Evolutionary conservation across 805 yeast species (phyloP).

Genomic region (Pichia thaimueangensis): DNA sequence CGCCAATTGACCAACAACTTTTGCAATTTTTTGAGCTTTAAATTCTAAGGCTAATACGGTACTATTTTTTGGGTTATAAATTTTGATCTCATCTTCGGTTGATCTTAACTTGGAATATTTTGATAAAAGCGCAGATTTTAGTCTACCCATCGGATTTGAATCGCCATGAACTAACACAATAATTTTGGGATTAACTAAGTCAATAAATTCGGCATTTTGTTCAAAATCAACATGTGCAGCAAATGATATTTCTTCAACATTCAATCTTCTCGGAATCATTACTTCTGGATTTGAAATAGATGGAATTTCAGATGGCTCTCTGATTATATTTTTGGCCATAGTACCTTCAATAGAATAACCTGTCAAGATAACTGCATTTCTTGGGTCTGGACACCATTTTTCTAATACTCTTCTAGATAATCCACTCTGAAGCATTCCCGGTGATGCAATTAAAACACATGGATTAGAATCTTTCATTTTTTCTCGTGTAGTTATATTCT

Average conservation of each 20-base stretch:
- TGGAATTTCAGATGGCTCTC: conserved; percentile 89
- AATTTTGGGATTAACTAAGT: conserved; percentile 73
- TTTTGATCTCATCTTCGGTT: conserved; percentile 84
- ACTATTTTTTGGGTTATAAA: conserved; percentile 89
- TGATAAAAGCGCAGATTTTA: conserved; percentile 85
- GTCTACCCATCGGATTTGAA: conserved; percentile 95
- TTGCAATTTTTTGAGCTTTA: conserved; percentile 79
- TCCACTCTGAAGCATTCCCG: conserved; percentile 98
- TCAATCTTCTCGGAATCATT: conserved; percentile 78
- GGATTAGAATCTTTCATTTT: conserved; percentile 91
- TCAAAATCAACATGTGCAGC: conserved; percentile 99
- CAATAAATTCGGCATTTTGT: conserved; percentile 88
- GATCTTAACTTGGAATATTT: conserved; percentile 77
- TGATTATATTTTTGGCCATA: conserved; percentile 82
- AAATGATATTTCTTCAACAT: conserved; percentile 89
- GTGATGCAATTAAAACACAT: conserved; percentile 92
- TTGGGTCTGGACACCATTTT: conserved; percentile 96
- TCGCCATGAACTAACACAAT: conserved; percentile 96
- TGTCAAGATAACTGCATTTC: conserved; percentile 79
- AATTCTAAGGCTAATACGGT: conserved; percentile 70
- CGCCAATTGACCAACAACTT: conserved; percentile 52
- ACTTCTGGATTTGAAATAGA: conserved; percentile 75
- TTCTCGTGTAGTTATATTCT: conserved; percentile 72
- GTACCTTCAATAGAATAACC: conserved; percentile 99
- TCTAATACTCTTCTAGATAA: conserved; percentile 86